Conservation (phyloP, 495 filamentous ascomycete species). For the Podospora fimiseda region DNA sequence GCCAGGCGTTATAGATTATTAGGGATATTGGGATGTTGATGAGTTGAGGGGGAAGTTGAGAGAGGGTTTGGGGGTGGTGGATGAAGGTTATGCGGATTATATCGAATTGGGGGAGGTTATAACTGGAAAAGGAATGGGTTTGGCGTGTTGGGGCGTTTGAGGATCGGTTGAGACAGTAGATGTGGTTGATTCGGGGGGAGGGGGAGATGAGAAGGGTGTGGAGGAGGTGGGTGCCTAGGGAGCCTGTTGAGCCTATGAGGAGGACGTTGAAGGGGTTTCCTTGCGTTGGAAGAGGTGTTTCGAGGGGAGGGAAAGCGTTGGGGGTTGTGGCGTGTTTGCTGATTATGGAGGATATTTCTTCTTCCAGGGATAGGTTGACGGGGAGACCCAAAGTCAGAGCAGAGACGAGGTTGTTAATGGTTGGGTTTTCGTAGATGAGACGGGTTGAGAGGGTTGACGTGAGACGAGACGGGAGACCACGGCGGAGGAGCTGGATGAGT, state of each 20-base stretch:
- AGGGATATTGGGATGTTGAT: conserved; percentile 11
- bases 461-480: not conserved
- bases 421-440: conserved; percentile 6
- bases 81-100: conserved; percentile 4
- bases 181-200: conserved; percentile 20
- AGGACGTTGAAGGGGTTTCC: conserved; percentile 24
- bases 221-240: conserved; percentile 43
- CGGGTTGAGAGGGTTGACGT: not conserved
- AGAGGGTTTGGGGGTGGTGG: not conserved
- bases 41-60: not conserved
- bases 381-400: no score
- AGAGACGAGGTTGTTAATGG: not conserved
- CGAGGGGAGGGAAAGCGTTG: not conserved
- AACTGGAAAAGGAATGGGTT: conserved; percentile 6
- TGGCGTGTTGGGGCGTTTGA: not conserved
- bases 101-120: not conserved
- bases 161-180: conserved; percentile 45
- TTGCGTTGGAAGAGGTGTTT: not conserved
- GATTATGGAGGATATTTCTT: conserved; percentile 4
- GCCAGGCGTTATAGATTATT: conserved; percentile 43
- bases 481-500: not conserved
- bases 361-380: not conserved
- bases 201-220: conserved; percentile 21
- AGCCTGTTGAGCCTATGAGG: conserved; percentile 46
- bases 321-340: not conserved